Base-by-base conservation (phyloP, 2,329 filamentous ascomycete species). In the Arthroderma sp. region DNA sequence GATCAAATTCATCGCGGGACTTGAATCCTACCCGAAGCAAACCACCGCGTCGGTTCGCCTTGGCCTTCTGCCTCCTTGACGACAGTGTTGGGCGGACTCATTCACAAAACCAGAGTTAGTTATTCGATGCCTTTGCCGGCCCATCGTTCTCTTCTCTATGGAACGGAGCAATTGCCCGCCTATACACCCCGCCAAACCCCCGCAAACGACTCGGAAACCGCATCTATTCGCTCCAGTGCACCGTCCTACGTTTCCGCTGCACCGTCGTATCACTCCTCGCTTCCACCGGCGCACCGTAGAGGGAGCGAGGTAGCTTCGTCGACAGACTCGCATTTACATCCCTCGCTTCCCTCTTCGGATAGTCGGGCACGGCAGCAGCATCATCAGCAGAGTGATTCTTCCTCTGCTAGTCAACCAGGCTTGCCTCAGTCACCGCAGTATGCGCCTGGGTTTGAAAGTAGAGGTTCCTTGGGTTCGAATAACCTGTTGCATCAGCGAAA, bases 231-330 rank as follows among this genome's bases (percentile, higher is more conserved):
- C 52, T 83, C 79, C 11, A 73, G 73, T 5, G 78, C 79, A n/a
- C 80, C 80, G 36, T 83, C 80, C 6, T 83, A 83, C 59, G 68
- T 75, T 49, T 83, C 79, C 44, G 78, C 81, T 43, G 74, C 71
- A 2, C 80, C 80, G 4, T 78, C 78, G 1, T 81, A 82, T 56
- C 75, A 77, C 56, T 77, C 77, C 11, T 47, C 42, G 8, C 32
- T 46, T 5, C 49, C 49, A 11, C 38, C 43, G n/a, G 34, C 39
- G 31, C 51, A 52, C 31, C 45, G 38, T 15, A 40, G 46, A 33
- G 46, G 37, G 11, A 46, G 28, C n/a, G 47, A 48, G 42, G 15
- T 46, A 11, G 29, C 32, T 3, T 8, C 44, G 11, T 37, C 41
- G 8, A 29, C 44, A 27, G 40, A 39, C 9, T 40, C 28, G 64